Conservation (phyloP, 2,329 filamentous ascomycete species). For the Apiospora malaysiana region DNA sequence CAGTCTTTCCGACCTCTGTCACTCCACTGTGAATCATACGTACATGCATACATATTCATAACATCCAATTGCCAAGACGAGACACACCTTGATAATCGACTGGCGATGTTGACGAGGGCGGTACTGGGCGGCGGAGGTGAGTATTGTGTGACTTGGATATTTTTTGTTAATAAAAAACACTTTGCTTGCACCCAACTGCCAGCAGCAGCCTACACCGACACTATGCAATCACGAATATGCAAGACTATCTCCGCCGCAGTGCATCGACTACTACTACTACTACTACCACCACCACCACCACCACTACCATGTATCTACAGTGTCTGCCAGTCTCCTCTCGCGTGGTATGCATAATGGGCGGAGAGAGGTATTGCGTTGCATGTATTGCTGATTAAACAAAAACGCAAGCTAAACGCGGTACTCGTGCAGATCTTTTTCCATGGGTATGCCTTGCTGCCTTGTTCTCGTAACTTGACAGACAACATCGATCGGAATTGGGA, state of each 20-base stretch:
- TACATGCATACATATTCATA: background rate
- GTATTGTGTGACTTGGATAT: too few relatives aligned
- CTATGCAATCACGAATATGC: constrained; percentile 13
- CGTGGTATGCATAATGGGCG: background rate
- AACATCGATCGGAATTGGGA: constrained; percentile 12
- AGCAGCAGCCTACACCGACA: constrained; percentile 2
- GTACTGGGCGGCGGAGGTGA: background rate
- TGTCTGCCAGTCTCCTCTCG: background rate
- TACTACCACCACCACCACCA: too few relatives aligned
- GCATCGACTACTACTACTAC: background rate
- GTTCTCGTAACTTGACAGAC: background rate
- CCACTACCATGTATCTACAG: background rate
- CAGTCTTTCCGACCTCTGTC: constrained; percentile 7
- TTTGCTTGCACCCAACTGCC: background rate
- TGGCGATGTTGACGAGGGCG: background rate
- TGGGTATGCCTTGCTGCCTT: constrained; percentile 12
- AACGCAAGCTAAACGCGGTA: constrained; percentile 16
- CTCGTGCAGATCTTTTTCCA: constrained; percentile 14
- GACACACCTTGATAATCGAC: constrained; percentile 6
- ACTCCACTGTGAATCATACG: constrained; percentile 18
- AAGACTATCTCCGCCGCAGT: constrained; percentile 4
- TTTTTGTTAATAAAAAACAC: background rate
- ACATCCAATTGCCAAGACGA: background rate
- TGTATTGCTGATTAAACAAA: constrained; percentile 12
- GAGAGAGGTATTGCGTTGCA: background rate